Evolutionary conservation across 2,329 filamentous ascomycete species (phyloP).

Genomic region (Colletotrichum karsti): DNA sequence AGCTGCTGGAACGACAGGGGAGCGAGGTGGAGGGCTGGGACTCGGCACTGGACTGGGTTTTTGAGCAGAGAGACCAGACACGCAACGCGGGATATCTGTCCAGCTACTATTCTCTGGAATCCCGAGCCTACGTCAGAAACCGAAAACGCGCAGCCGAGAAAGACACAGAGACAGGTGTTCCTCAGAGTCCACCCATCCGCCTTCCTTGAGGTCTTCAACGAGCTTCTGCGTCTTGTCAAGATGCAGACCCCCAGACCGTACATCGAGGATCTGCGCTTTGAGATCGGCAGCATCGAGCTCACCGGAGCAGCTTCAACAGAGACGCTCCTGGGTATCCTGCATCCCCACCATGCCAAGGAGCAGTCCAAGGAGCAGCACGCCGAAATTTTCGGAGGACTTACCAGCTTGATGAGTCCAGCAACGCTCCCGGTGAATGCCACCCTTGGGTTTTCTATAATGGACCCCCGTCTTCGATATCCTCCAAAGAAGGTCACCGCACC

Average conservation of each 20-base stretch:
- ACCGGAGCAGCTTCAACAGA: constrained; percentile 80
- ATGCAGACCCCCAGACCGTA: constrained; percentile 68
- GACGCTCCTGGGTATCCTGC: constrained; percentile 74
- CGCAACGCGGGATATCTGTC: constrained; percentile 69
- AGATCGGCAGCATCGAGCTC: constrained; percentile 68
- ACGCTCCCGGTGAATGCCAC: constrained; percentile 75
- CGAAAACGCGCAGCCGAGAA: constrained; percentile 31
- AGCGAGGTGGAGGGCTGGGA: constrained; percentile 73
- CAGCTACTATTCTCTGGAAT: constrained; percentile 81
- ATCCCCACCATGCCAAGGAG: constrained; percentile 51
- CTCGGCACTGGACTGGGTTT: constrained; percentile 56
- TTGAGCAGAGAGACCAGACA: constrained; percentile 64
- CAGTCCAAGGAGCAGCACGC: constrained; percentile 50
- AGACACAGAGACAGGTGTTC: constrained; percentile 59
- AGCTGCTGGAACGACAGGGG: constrained; percentile 71
- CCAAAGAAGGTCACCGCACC: constrained; percentile 63
- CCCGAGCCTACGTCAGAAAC: constrained; percentile 42
- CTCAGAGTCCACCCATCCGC: constrained; percentile 85
- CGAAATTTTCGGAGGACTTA: constrained; percentile 59
- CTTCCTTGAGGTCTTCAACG: constrained; percentile 74
- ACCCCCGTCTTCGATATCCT: constrained; percentile 84
- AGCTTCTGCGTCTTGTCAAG: constrained; percentile 65
- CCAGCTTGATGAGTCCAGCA: constrained; percentile 72
- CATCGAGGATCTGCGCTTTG: constrained; percentile 75
- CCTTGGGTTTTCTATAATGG: constrained; percentile 76